These are phyloP conservation scores for Oxytropis ochrocephala DNA, from an alignment of 306 rosid species.

Conservation along the genomic window DNA sequence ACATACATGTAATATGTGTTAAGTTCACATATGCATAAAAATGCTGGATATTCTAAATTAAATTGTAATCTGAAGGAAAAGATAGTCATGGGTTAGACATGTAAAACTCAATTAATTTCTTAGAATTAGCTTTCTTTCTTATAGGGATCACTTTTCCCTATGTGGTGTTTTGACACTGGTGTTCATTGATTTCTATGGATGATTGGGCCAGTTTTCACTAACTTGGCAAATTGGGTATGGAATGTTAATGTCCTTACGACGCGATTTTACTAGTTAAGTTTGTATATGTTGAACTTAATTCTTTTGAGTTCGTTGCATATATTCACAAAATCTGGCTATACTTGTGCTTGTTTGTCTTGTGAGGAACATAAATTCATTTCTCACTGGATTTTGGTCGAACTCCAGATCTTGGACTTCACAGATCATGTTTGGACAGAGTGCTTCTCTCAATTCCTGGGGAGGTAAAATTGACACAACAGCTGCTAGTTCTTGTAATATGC, in stretches of 20 bases:
- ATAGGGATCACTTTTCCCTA: not conserved
- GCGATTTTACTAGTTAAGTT: not conserved
- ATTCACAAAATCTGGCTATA: not conserved
- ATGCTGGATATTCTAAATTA: not conserved
- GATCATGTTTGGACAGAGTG: constrained; percentile 99
- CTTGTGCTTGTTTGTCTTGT: not conserved
- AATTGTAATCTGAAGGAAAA: not conserved
- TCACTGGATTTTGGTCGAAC: constrained; percentile 19
- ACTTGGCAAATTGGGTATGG: not conserved
- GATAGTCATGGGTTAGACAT: constrained; percentile 1
- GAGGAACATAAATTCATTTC: constrained; percentile 11
- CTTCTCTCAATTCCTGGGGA: constrained; percentile 65
- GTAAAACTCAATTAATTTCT: constrained; percentile 3
- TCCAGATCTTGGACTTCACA: constrained; percentile 67
- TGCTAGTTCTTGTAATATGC: constrained; percentile 4
- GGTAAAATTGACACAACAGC: constrained; percentile 38
- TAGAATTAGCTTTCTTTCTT: constrained; percentile 3
- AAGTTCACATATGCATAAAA: not conserved
- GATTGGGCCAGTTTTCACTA: constrained; percentile 7
- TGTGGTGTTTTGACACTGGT: not conserved
- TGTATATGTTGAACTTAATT: constrained; percentile 1
- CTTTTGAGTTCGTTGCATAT: constrained; percentile 3
- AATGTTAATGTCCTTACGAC: not conserved
- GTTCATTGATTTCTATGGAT: constrained; percentile 5
- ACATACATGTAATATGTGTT: not conserved